A percentile compares a stretch with the other conserved stretches of the same genome.
Conservation (phyloP, 306 rosid species). For the Ormosia semicastrata region DNA sequence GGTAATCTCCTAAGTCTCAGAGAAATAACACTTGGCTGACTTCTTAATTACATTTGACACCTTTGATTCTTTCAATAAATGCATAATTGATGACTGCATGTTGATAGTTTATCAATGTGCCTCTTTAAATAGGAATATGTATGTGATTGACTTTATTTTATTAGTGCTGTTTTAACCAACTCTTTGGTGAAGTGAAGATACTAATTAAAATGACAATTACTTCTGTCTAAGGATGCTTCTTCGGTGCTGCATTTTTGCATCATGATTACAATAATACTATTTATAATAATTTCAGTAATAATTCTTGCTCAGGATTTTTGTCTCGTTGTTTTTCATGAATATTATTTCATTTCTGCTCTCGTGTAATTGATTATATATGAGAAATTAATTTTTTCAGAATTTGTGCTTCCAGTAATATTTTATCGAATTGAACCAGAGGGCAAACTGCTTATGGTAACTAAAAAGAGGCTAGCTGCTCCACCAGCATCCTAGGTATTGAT, state of each 20-base stretch:
- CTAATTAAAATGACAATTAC: not conserved
- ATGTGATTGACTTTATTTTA: not conserved
- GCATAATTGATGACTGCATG: not conserved
- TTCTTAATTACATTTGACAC: not conserved
- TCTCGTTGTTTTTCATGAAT: not conserved
- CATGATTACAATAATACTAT: not conserved
- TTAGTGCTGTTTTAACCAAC: not conserved
- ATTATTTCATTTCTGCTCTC: not conserved
- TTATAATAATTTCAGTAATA: not conserved
- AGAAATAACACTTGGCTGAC: not conserved
- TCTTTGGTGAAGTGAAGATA: not conserved
- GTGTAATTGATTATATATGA: not conserved
- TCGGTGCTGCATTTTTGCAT: not conserved
- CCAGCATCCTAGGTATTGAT: constrained; percentile 18
- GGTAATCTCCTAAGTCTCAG: constrained; percentile 17
- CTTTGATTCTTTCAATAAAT: not conserved
- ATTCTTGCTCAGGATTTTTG: not conserved
- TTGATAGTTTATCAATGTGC: not conserved
- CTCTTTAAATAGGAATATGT: not conserved
- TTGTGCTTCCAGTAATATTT: constrained; percentile 32
- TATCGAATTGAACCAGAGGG: constrained; percentile 18
- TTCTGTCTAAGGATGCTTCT: not conserved
- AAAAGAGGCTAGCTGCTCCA: not conserved
- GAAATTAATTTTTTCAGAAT: not conserved
- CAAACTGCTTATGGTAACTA: constrained; percentile 24